These are phyloP conservation scores for Termitomyces sp. DNA, from an alignment of 768 basidiomycete genomes.

Conservation along the genomic window DNA sequence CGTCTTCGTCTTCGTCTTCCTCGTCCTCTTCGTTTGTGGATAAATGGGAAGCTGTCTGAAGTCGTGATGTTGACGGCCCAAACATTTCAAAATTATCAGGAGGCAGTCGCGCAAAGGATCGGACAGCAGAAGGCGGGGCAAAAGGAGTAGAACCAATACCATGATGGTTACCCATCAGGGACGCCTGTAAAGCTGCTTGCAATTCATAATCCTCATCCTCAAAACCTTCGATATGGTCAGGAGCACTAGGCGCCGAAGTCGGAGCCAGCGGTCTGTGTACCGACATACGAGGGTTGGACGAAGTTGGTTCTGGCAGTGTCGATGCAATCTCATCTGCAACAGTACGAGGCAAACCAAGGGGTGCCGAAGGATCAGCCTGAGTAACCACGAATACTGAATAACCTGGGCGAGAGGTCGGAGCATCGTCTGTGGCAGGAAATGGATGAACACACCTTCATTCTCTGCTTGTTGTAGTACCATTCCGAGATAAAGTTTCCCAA, in stretches of 20 bases:
- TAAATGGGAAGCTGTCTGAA: slow-evolving; percentile 15
- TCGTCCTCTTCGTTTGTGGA: slow-evolving; percentile 3
- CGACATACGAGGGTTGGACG: slow-evolving; percentile 7
- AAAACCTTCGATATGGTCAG: slow-evolving; percentile 33
- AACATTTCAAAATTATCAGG: background rate
- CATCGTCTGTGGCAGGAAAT: background rate
- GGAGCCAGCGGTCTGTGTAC: slow-evolving; percentile 1
- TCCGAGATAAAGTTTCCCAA: slow-evolving; percentile 76
- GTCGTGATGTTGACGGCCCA: slow-evolving; percentile 12
- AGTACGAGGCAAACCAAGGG: slow-evolving; percentile 55
- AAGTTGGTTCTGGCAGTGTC: slow-evolving; percentile 50
- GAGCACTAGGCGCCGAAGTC: slow-evolving; percentile 5
- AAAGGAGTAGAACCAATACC: slow-evolving; percentile 9
- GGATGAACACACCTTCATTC: slow-evolving; percentile 55
- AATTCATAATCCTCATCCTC: slow-evolving; percentile 88
- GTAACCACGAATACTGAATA: slow-evolving; percentile 80
- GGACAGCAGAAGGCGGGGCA: slow-evolving; percentile 23
- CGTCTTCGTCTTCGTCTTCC: background rate
- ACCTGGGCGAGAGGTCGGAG: slow-evolving; percentile 37
- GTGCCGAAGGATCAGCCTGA: slow-evolving; percentile 52
- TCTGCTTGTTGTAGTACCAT: slow-evolving; percentile 90
- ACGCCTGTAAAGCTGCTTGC: slow-evolving; percentile 85
- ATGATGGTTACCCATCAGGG: slow-evolving; percentile 39
- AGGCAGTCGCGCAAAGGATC: slow-evolving; percentile 20
- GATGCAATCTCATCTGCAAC: slow-evolving; percentile 72